Base-by-base conservation (phyloP, 352 stramenopile species). In the Phytophthora colocasiae region DNA sequence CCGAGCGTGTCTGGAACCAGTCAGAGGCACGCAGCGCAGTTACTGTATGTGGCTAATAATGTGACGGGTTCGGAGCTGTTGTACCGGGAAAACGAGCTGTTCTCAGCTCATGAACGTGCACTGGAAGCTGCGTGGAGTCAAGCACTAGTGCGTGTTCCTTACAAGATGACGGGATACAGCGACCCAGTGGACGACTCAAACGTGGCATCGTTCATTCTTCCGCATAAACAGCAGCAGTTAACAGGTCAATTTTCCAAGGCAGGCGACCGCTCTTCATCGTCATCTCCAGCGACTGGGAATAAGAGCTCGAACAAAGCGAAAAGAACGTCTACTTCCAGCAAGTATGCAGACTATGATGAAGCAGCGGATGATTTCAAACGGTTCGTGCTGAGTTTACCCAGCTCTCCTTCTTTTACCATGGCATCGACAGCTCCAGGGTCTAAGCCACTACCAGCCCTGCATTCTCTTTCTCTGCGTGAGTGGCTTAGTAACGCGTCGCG, bases 401-500 rank as follows among this genome's bases (percentile, higher is more conserved):
- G 60, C 10, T 70, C 65, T 14, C 55, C 71, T 17, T 75, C 64
- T 31, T 81, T 79, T 51, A 66, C 39, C 7, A 64, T 60, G 10
- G 26, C 48, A 10, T 3, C 45, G 36, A 34, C 39, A n/a, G 38
- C 48, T 15, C 38, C 63, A 39, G 52, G 41, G 15, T 67, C 36
- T 2, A 59, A 65, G 19, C 45, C 49, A 40, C 17, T 69, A 22
- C 58, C 71, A 44, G 49, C 53, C 9, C 22, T 64, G 44, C 53
- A 78, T 62, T 1, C 70, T 19, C 74, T 92, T 19, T 83, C 75
- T 32, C 63, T 95, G n/a, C 83, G 86, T 46, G 84, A 95, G 55
- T 95, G 87, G 87, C 58, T 93, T 12, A 90, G 75, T 54, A 91
- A 88, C 40, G 81, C 81, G 1, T 83, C 76, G 2, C 84, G 87